These are phyloP conservation scores for Sphenostylis stenocarpa DNA, from an alignment of 306 rosid genomes.

Conservation along the genomic window DNA sequence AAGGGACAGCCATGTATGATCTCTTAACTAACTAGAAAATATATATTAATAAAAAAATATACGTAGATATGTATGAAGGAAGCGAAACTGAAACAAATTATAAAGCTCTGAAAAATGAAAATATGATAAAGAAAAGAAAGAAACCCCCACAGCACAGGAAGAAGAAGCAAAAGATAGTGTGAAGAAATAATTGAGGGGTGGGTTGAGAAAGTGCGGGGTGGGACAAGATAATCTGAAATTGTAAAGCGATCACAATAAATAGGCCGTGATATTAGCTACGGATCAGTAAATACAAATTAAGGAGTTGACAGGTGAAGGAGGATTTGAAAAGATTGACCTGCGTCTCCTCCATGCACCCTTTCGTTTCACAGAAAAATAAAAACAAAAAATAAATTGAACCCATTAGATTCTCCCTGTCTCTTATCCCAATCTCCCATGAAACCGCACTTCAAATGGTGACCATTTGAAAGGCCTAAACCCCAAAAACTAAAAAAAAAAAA, in stretches of 20 bases:
- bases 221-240: conserved; percentile 36
- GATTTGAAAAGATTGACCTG: conserved; percentile 68
- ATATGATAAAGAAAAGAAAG: background rate
- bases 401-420: conserved; percentile 49
- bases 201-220: conserved; percentile 38
- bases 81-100: background rate
- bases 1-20: conserved; percentile 32
- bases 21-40: background rate
- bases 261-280: conserved; percentile 52
- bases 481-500: background rate
- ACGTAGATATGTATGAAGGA: background rate
- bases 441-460: conserved; percentile 57
- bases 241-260: conserved; percentile 45
- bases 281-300: conserved; percentile 55
- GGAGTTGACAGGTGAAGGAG: conserved; percentile 52
- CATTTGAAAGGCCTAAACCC: conserved; percentile 48
- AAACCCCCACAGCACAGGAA: background rate
- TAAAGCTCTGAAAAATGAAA: background rate
- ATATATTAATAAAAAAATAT: too few relatives aligned
- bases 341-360: conserved; percentile 50
- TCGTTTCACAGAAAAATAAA: conserved; percentile 27
- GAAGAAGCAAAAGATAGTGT: background rate
- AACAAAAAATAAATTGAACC: background rate
- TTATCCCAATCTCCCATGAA: conserved; percentile 49
- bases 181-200: conserved; percentile 33